A percentile compares a stretch with the other conserved stretches of the same genome.
phyloP scores from a whole-genome alignment of 495 filamentous ascomycete species.

The Penicillium fimorum region DNA sequence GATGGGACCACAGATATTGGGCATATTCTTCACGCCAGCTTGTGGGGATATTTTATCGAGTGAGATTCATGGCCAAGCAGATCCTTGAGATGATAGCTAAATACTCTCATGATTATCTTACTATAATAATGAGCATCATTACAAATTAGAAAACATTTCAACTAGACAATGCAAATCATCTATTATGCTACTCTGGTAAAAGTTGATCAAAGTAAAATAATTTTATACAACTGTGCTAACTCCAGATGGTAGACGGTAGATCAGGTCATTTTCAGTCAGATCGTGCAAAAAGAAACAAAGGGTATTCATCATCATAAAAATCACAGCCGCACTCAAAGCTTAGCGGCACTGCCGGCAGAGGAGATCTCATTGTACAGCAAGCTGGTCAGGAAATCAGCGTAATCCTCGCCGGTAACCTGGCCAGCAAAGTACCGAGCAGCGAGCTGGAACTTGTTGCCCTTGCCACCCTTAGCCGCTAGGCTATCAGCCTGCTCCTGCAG shows the following conservation, averaged over 20 bases:
- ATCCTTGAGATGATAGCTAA: too few relatives aligned
- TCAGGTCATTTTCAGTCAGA: not conserved
- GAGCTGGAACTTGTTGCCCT: slow-evolving; percentile 89
- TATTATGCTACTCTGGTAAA: not conserved
- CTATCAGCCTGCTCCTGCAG: slow-evolving; percentile 82
- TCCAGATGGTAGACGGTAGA: slow-evolving; percentile 14
- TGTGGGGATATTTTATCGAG: too few relatives aligned
- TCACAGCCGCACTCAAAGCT: slow-evolving; percentile 57
- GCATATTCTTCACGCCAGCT: too few relatives aligned
- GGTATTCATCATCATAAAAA: slow-evolving; percentile 36
- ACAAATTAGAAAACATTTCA: too few relatives aligned
- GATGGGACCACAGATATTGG: too few relatives aligned
- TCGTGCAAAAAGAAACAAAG: slow-evolving; percentile 10
- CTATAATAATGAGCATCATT: too few relatives aligned
- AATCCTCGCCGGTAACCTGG: slow-evolving; percentile 96
- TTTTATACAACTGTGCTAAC: slow-evolving; percentile 27
- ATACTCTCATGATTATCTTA: too few relatives aligned
- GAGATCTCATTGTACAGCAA: slow-evolving; percentile 97
- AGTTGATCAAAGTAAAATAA: not conserved
- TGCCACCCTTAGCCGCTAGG: slow-evolving; percentile 70
- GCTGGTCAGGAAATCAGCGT: slow-evolving; percentile 94
- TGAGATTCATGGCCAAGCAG: too few relatives aligned
- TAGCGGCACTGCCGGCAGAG: slow-evolving; percentile 74
- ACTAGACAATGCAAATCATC: not conserved
- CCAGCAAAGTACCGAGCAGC: slow-evolving; percentile 88